Conservation (phyloP, 2,329 filamentous ascomycete genomes). For the Xylaria sp. region DNA sequence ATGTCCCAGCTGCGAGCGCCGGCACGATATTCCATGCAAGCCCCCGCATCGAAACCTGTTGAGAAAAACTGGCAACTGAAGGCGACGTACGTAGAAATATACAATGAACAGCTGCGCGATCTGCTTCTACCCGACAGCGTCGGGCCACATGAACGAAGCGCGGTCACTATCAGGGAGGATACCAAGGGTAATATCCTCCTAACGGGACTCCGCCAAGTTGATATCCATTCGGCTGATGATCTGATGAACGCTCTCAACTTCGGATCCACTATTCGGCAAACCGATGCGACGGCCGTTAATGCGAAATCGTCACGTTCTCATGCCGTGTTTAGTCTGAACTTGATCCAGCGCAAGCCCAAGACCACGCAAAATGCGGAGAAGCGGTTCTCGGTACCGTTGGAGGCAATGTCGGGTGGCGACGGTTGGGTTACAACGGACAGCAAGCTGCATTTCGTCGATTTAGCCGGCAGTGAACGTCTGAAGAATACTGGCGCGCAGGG, state of each 20-base stretch:
- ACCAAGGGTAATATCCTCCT: conserved; percentile 92
- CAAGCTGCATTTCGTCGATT: conserved; percentile 97
- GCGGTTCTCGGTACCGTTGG: conserved; percentile 83
- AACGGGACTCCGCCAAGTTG: conserved; percentile 85
- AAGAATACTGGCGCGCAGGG: conserved; percentile 98
- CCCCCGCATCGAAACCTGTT: conserved; percentile 46
- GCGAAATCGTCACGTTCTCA: conserved; percentile 97
- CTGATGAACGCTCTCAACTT: conserved; percentile 87
- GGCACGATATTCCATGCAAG: conserved; percentile 72
- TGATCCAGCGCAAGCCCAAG: conserved; percentile 81
- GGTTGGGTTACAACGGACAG: conserved; percentile 87
- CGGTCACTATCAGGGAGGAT: conserved; percentile 93
- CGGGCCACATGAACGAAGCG: conserved; percentile 70
- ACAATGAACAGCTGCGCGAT: conserved; percentile 95
- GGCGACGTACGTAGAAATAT: conserved; percentile 96
- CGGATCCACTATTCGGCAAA: conserved; percentile 92
- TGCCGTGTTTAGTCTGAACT: conserved; percentile 93
- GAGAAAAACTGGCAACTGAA: conserved; percentile 90
- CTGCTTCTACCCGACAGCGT: conserved; percentile 79
- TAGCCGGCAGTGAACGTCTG: conserved; percentile 93
- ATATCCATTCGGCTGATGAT: conserved; percentile 91
- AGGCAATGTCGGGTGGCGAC: conserved; percentile 71
- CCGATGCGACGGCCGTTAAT: conserved; percentile 95
- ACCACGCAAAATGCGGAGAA: conserved; percentile 71
- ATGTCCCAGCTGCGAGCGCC: conserved; percentile 82